These are phyloP conservation scores for Inga laurina DNA, from an alignment of 306 rosid species.

Conservation along the genomic window DNA sequence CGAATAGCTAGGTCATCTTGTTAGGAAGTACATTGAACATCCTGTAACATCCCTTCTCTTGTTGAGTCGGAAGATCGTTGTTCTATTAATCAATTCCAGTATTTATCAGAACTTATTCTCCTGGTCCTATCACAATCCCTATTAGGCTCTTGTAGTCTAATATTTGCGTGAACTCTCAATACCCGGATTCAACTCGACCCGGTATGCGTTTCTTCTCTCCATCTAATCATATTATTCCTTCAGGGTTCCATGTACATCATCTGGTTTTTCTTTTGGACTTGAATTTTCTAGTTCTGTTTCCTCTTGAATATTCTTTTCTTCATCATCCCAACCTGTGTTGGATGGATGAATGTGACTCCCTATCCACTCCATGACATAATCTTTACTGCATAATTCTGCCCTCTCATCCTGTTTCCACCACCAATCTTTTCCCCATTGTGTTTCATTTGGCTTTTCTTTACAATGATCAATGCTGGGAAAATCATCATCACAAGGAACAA, in stretches of 20 bases:
- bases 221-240: too few relatives aligned
- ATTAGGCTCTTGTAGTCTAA: too few relatives aligned
- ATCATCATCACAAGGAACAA: slow-evolving; percentile 82
- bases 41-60: too few relatives aligned
- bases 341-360: slow-evolving; percentile 95
- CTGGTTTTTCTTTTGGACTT: slow-evolving; percentile 51
- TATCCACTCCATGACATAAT: slow-evolving; percentile 95
- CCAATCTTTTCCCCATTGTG: slow-evolving; percentile 94
- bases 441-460: slow-evolving; percentile 62
- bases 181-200: too few relatives aligned
- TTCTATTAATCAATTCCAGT: too few relatives aligned
- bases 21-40: too few relatives aligned
- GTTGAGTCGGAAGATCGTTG: too few relatives aligned
- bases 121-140: too few relatives aligned
- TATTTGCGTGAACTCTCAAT: too few relatives aligned
- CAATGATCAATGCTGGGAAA: slow-evolving; percentile 70
- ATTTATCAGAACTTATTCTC: too few relatives aligned
- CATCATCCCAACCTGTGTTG: slow-evolving; percentile 84
- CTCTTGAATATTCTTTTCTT: slow-evolving; percentile 57
- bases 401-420: slow-evolving; percentile 97
- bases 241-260: background rate
- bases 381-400: slow-evolving; percentile 81
- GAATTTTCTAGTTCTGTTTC: slow-evolving; percentile 47
- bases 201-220: too few relatives aligned
- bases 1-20: too few relatives aligned